Evolutionary conservation across 2,329 filamentous ascomycete genomes (phyloP), one percentile per base, ranked within the genome.

Genomic region (Sporothrix globosa): DNA sequence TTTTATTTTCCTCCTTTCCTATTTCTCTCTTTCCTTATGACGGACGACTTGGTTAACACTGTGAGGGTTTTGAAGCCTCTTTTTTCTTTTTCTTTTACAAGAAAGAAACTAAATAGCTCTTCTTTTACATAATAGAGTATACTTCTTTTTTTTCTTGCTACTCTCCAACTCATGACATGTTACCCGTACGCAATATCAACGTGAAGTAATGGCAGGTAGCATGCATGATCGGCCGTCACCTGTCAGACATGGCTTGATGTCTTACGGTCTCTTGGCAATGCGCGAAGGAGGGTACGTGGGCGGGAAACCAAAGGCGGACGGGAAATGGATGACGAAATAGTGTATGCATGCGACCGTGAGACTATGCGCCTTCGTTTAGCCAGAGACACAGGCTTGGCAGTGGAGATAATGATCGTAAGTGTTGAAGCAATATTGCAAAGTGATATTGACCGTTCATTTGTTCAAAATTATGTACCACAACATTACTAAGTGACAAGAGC

Each of bases 311-410:
- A 24, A 66, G 61, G 34, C 44, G n/a, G 30, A 30, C 9, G 17
- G 34, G 21, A 52, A 39, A 44, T 66, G 61, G 61, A 66, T 66
- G 61, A 66, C 44, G 61, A 66, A 66, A 66, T 34, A 34, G 5
- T 34, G 7, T 6, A 34, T 66, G 61, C 61, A 66, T 66, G 44
- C 61, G 19, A 52, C 61, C 17, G 24, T 66, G 44, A 24, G n/a
- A 66, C 52, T 30, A 56, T 30, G 53, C 27, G 9, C 53, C 53
- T 56, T 14, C 7, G 34, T 61, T 61, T 46, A 27, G 58, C 39
- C 58, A 21, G 30, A 41, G 4, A 46, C 10, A n/a, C 58, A 39
- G 19, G 9, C 19, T 41, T 41, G 9, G 30, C 27, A 10, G n/a
- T 2, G 17, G 46, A 14, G 41, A 44, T 3, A 11, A 1, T 13